A percentile compares a stretch with the other conserved stretches of the same genome.
Evolutionary conservation across 805 yeast species (phyloP).

Genomic region (Hanseniaspora taiwanica): DNA sequence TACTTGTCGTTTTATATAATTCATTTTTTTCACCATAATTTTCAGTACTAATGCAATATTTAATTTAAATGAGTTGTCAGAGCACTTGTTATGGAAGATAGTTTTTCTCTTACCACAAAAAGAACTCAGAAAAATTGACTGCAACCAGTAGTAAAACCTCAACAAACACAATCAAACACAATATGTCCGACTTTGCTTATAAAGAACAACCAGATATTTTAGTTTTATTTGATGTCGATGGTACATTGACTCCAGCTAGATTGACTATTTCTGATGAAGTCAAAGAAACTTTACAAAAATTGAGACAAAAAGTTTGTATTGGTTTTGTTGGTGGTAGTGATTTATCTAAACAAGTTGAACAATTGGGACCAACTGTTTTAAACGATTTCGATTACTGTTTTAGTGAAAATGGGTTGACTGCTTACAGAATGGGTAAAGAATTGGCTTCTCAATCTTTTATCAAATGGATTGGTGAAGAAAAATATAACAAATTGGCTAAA

Average conservation of each 20-base stretch:
- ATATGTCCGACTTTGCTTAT: slow-evolving; percentile 42
- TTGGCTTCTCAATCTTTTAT: slow-evolving; percentile 91
- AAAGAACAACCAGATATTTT: slow-evolving; percentile 76
- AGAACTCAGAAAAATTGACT: neutral
- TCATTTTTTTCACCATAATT: no score
- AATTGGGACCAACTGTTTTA: slow-evolving; percentile 71
- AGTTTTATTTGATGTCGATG: slow-evolving; percentile 95
- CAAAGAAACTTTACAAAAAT: slow-evolving; percentile 50
- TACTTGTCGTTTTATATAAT: no score
- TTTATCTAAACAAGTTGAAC: slow-evolving; percentile 88
- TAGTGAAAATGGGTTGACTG: slow-evolving; percentile 96
- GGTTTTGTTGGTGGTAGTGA: slow-evolving; percentile 99
- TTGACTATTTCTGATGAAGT: slow-evolving; percentile 64
- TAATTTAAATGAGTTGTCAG: neutral
- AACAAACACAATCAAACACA: neutral
- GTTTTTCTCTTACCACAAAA: neutral
- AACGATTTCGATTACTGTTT: slow-evolving; percentile 87
- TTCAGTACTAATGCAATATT: no score
- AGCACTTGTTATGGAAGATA: neutral
- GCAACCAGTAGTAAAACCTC: neutral
- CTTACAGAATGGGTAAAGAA: slow-evolving; percentile 81
- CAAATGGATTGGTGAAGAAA: slow-evolving; percentile 88
- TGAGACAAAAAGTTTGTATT: slow-evolving; percentile 85
- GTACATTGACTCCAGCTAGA: slow-evolving; percentile 97
- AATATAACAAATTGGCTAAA: slow-evolving; percentile 78